Evolutionary conservation across 139 green algal species (phyloP).

Genomic region (Coelastrella sp.): DNA sequence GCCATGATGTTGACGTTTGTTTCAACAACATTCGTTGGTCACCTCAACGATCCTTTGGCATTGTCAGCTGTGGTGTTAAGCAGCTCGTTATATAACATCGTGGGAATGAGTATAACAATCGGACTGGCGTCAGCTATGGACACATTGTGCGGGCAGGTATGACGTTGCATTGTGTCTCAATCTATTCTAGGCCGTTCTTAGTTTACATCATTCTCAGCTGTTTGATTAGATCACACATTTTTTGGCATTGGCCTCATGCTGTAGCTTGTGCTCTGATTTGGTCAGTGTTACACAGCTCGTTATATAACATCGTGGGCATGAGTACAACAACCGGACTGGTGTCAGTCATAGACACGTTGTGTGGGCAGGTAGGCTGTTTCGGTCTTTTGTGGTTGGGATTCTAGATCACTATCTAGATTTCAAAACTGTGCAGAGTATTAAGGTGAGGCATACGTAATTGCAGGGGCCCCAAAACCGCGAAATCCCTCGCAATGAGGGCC

Average conservation of each 20-base stretch:
- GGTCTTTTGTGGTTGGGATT: not conserved
- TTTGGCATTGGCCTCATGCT: no score
- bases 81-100: constrained; percentile 29
- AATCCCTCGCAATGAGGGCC: no score
- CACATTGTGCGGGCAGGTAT: constrained; percentile 43
- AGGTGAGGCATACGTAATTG: no score
- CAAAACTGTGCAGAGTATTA: no score
- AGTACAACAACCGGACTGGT: constrained; percentile 35
- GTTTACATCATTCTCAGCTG: no score
- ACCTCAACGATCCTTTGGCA: constrained; percentile 27
- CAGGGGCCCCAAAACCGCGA: no score
- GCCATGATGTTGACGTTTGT: constrained; percentile 3
- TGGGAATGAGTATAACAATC: constrained; percentile 28
- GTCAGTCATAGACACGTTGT: constrained; percentile 43
- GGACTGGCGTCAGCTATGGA: constrained; percentile 44
- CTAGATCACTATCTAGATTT: not conserved
- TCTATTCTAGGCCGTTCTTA: no score
- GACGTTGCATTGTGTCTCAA: no score
- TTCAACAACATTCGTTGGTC: constrained; percentile 22
- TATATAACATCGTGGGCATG: constrained; percentile 34
- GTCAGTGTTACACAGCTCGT: no score
- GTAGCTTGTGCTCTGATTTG: no score
- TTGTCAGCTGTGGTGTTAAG: constrained; percentile 31
- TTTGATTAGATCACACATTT: no score
- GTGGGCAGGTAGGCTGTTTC: constrained; percentile 13